phyloP scores from a whole-genome alignment of 129 eudicot species.

The Tagetes patula region DNA sequence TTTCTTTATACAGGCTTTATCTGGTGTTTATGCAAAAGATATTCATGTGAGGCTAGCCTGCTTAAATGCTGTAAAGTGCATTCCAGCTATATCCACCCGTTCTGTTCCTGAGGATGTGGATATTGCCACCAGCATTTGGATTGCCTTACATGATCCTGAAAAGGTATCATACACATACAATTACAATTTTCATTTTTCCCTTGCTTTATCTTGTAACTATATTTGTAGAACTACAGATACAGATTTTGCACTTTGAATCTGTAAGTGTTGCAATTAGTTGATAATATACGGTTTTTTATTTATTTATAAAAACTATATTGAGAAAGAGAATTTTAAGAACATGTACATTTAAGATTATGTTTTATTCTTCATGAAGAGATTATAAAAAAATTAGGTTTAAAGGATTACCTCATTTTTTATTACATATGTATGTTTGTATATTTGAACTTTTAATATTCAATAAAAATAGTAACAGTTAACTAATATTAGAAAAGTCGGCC shows the following conservation, averaged over 20 bases:
- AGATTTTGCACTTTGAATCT: background rate
- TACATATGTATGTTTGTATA: background rate
- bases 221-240: background rate
- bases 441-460: background rate
- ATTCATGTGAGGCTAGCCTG: slow-evolving; percentile 93
- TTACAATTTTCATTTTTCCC: background rate
- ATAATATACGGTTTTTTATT: background rate
- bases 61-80: slow-evolving; percentile 90
- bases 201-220: background rate
- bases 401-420: background rate
- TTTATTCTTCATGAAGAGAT: background rate
- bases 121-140: slow-evolving; percentile 96
- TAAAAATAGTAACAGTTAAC: background rate
- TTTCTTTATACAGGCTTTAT: slow-evolving; percentile 59
- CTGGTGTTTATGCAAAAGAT: slow-evolving; percentile 96
- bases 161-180: slow-evolving; percentile 50
- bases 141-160: slow-evolving; percentile 90
- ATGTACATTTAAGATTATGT: background rate
- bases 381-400: background rate
- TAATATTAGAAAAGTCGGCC: background rate
- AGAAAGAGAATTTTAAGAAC: background rate
- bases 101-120: slow-evolving; percentile 75
- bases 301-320: background rate
- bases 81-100: slow-evolving; percentile 86
- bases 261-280: background rate